Conservation (phyloP, 257 asterid species). For the Fraxinus cuspidata region DNA sequence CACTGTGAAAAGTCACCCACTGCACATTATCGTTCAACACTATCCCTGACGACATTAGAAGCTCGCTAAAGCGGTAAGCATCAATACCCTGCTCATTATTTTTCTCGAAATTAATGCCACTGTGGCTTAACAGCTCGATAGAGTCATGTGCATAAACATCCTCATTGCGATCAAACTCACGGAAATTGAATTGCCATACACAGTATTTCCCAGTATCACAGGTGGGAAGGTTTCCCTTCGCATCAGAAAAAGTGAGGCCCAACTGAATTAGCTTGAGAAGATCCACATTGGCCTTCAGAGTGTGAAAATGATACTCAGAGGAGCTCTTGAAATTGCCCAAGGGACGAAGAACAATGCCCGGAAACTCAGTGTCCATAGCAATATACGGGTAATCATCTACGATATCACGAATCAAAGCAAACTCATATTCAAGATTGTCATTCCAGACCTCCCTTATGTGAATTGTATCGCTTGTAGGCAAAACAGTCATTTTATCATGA, state of each 20-base stretch:
- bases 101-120: background rate
- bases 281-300: conserved; percentile 1
- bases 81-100: background rate
- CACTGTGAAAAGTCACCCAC: background rate
- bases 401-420: conserved; percentile 23
- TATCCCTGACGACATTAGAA: background rate
- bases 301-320: background rate
- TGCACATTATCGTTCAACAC: conserved; percentile 1
- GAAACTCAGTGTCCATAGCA: background rate
- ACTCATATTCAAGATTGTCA: conserved; percentile 28
- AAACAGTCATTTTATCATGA: conserved; percentile 20
- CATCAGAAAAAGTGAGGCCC: conserved; percentile 5
- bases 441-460: conserved; percentile 31
- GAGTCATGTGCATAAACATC: background rate
- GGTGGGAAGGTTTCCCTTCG: conserved; percentile 4
- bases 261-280: background rate
- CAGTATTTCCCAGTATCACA: background rate
- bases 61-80: background rate
- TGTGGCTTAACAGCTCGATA: background rate
- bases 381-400: background rate
- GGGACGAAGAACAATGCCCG: background rate
- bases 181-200: background rate
- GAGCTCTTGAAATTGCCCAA: background rate
- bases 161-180: background rate
- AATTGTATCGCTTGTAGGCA: conserved; percentile 12